These are phyloP conservation scores for Coemansia sp. DNA, from an alignment of 192 early-diverging fungal species.

Conservation along the genomic window DNA sequence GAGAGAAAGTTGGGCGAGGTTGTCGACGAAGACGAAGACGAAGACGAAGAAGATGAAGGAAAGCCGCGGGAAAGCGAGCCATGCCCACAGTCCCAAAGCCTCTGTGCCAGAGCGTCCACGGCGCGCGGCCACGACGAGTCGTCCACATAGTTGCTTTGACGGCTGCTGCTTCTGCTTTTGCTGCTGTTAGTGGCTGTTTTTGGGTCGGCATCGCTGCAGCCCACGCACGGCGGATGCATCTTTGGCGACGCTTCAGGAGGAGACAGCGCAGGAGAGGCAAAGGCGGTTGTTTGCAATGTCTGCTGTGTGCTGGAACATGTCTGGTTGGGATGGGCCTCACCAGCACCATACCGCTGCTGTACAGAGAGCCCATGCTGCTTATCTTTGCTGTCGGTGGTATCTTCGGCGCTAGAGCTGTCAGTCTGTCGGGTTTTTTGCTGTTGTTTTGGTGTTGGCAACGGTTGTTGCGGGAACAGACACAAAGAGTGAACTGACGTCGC, in stretches of 20 bases:
- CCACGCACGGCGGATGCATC: neutral
- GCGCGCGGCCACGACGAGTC: slow-evolving; percentile 31
- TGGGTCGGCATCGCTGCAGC: neutral
- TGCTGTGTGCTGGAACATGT: neutral
- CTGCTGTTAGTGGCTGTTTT: neutral
- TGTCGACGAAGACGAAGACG: neutral
- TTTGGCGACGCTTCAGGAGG: neutral
- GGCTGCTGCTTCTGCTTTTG: slow-evolving; percentile 6
- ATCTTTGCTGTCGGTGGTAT: neutral
- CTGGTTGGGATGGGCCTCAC: neutral
- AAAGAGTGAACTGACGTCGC: slow-evolving; percentile 24
- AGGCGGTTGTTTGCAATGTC: slow-evolving; percentile 1
- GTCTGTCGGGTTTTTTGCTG: neutral
- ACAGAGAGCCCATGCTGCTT: neutral
- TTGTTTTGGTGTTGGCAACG: neutral
- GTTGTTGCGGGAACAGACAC: slow-evolving; percentile 19
- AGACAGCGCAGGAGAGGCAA: slow-evolving; percentile 5
- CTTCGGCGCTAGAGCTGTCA: neutral
- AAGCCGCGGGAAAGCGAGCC: slow-evolving; percentile 13
- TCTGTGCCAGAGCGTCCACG: slow-evolving; percentile 32
- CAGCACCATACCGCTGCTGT: neutral
- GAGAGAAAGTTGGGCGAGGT: neutral
- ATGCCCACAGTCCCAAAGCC: slow-evolving; percentile 35
- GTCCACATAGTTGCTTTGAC: neutral
- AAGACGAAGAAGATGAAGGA: neutral